A percentile compares a stretch with the other conserved stretches of the same genome.
phyloP scores from a whole-genome alignment of 164 flowering plant genomes.

The Magnolia kwangsiensis region DNA sequence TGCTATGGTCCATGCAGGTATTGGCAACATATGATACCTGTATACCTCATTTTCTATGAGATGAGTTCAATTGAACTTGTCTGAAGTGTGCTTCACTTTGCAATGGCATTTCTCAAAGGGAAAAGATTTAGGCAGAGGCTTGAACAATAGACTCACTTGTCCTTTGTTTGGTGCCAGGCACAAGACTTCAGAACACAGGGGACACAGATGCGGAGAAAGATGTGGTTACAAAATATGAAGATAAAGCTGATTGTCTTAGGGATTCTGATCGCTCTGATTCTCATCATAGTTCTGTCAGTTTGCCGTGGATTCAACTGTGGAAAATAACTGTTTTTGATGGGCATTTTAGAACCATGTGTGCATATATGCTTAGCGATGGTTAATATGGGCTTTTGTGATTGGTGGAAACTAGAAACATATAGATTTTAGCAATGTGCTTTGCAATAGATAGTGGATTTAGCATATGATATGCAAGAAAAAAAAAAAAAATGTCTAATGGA shows the following conservation, averaged over 20 bases:
- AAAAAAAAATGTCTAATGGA: no score
- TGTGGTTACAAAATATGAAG: slow-evolving; percentile 29
- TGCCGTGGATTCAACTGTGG: slow-evolving; percentile 27
- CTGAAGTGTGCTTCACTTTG: no score
- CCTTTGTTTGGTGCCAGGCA: slow-evolving; percentile 15
- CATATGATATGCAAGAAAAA: no score
- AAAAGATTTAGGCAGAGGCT: no score
- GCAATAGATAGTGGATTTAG: no score
- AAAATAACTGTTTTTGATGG: neutral
- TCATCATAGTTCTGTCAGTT: slow-evolving; percentile 22
- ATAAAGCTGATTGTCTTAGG: slow-evolving; percentile 27
- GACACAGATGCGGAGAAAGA: slow-evolving; percentile 23
- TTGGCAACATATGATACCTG: neutral
- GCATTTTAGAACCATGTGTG: neutral
- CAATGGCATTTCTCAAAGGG: no score
- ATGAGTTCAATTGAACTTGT: neutral
- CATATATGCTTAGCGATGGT: neutral
- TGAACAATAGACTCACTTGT: no score
- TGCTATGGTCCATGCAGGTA: neutral
- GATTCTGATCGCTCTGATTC: slow-evolving; percentile 23
- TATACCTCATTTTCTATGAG: neutral
- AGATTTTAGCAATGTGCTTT: no score
- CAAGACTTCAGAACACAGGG: slow-evolving; percentile 21
- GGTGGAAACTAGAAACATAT: no score
- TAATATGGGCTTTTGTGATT: neutral